Evolutionary conservation across 108 stramenopile genomes (phyloP), one percentile per base, ranked within the genome.

Genomic region (Cyclotella kingstonii): DNA sequence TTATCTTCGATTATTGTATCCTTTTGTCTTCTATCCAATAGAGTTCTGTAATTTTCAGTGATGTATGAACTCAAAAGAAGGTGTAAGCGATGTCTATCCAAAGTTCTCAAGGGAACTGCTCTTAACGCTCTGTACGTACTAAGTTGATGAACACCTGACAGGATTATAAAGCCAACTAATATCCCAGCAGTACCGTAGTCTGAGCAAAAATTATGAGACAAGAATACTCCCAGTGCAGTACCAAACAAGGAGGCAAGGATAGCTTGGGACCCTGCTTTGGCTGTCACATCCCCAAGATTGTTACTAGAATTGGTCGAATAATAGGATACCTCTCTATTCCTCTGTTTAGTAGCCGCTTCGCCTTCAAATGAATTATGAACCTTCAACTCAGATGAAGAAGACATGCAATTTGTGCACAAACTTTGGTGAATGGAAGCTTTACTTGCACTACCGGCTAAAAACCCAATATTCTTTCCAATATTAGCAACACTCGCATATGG

Each of bases 221-320:
- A 41, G 8, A 79, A 78, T 43, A 97, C 81, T 1, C 98, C 98
- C 7, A 95, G 33, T 2, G 79, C 83, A 14, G 96, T 97, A 31
- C 98, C 98, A 0, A 87, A 39, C 25, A 96, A 59, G 17, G 84
- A 89, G 6, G 97, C 90, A 25, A 89, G 65, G 29, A 99, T 95
- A 22, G 80, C 67, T 77, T 99, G 98, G 3, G 90, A 84, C 22
- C 95, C 97, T 14, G 94, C 63, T 69, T 98, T 98, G 42, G 94
- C 98, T 0, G 98, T 99, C 18, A 99, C 81, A 79, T 99, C 98
- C 7, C 92, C 97, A 23, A 99, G 84, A 80, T 97, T 98, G 34
- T 62, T 74, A 35, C 46, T 63, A 21, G 42, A 47, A 38, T 18
- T 54, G 22, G 54, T 46, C 10, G 51, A n/a, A n/a, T 29, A 29